Conservation (phyloP, 1,139 yeast genomes). For the Suhomyces choctaworum region DNA sequence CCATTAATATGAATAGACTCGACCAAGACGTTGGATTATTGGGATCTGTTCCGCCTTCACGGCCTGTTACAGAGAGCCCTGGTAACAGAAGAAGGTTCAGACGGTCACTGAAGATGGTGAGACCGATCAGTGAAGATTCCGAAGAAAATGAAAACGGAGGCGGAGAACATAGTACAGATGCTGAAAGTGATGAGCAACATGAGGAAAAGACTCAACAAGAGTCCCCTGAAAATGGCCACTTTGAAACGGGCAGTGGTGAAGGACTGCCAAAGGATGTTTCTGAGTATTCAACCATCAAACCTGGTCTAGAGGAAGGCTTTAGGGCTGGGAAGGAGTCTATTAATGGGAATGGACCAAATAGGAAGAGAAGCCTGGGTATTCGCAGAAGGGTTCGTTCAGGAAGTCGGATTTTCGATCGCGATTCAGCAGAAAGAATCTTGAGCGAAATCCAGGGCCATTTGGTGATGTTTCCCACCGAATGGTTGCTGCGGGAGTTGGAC, state of each 20-base stretch:
- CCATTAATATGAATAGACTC: slow-evolving; percentile 27
- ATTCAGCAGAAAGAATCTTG: slow-evolving; percentile 73
- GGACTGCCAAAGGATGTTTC: not conserved
- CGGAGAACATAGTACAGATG: no score
- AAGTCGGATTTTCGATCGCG: slow-evolving; percentile 66
- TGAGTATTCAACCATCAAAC: not conserved
- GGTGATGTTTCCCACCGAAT: slow-evolving; percentile 86
- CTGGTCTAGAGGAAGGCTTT: slow-evolving; percentile 6
- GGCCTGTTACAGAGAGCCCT: slow-evolving; percentile 6
- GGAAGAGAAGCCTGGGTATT: slow-evolving; percentile 33
- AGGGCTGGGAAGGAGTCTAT: slow-evolving; percentile 1
- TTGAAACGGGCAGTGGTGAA: not conserved
- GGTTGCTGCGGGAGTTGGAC: slow-evolving; percentile 86
- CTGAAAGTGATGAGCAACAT: slow-evolving; percentile 11
- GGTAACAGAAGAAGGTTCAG: slow-evolving; percentile 14
- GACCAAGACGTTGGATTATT: slow-evolving; percentile 38
- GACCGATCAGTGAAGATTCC: slow-evolving; percentile 7
- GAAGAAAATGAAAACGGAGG: no score
- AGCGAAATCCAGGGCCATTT: slow-evolving; percentile 83
- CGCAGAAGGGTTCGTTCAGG: slow-evolving; percentile 47
- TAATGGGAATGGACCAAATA: slow-evolving; percentile 3
- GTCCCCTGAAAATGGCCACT: not conserved
- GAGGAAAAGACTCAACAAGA: slow-evolving; percentile 3
- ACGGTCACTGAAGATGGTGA: slow-evolving; percentile 10
- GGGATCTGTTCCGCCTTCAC: slow-evolving; percentile 39